Conservation (phyloP, 2,329 filamentous ascomycete species). For the Colletotrichum agaves region DNA sequence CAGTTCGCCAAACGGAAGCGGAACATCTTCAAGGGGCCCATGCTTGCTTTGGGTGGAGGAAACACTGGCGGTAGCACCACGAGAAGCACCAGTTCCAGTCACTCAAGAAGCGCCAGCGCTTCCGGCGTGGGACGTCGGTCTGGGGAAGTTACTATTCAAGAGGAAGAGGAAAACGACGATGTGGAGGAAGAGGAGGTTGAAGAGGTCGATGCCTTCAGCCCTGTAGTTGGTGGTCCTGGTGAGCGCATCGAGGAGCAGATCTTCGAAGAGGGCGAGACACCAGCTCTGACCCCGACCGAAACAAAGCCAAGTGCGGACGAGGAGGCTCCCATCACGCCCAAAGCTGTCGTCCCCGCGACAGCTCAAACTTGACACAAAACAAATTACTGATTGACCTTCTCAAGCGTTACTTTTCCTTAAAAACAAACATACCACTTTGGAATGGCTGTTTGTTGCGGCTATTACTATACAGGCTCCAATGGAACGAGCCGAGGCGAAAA, state of each 20-base stretch:
- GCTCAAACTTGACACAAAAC: conserved; percentile 3
- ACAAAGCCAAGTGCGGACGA: background rate
- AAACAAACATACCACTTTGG: conserved; percentile 7
- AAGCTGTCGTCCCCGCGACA: background rate
- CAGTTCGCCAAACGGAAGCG: conserved; percentile 86
- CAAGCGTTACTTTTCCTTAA: background rate
- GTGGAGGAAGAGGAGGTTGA: conserved; percentile 63
- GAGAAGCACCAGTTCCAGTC: conserved; percentile 52
- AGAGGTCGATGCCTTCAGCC: conserved; percentile 69
- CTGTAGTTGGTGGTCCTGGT: conserved; percentile 57
- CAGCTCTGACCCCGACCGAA: background rate
- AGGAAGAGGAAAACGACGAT: conserved; percentile 65
- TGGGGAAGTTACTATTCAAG: conserved; percentile 78
- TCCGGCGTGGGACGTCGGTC: conserved; percentile 73
- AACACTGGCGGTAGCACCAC: conserved; percentile 48
- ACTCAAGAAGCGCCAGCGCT: conserved; percentile 70
- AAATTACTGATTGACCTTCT: background rate
- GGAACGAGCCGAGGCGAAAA: conserved; percentile 20
- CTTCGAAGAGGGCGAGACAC: conserved; percentile 40
- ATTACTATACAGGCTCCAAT: conserved; percentile 11
- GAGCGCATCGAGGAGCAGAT: conserved; percentile 60
- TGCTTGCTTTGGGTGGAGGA: conserved; percentile 64
- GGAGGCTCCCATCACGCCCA: conserved; percentile 22
- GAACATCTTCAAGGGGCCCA: conserved; percentile 84
- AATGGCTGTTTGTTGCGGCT: background rate